Evolutionary conservation across 495 filamentous ascomycete species (phyloP).

Genomic region (Xylaria scruposa): DNA sequence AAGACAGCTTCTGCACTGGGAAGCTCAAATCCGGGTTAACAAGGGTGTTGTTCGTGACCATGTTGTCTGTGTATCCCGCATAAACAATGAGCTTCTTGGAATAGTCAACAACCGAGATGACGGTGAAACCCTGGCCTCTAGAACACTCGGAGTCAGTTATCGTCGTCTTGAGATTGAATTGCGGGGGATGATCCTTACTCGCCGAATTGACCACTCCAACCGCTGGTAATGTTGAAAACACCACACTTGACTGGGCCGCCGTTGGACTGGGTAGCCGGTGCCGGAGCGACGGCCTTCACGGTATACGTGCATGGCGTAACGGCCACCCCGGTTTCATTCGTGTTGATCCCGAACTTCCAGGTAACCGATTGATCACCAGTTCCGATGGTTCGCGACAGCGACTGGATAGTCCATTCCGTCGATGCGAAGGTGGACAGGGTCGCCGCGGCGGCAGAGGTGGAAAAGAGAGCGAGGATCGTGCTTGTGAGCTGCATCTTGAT

Average conservation of each 20-base stretch:
- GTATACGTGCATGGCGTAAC: conserved; percentile 45
- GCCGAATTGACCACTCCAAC: conserved; percentile 21
- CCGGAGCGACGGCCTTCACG: conserved; percentile 41
- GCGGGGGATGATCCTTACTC: not conserved
- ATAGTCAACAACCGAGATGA: conserved; percentile 56
- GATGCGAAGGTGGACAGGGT: conserved; percentile 46
- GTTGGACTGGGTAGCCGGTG: conserved; percentile 48
- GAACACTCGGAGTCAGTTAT: not conserved
- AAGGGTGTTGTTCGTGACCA: conserved; percentile 49
- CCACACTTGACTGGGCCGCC: conserved; percentile 53
- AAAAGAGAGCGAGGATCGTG: conserved; percentile 46
- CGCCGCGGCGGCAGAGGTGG: conserved; percentile 49
- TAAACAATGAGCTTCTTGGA: conserved; percentile 51
- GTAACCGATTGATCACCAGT: conserved; percentile 51
- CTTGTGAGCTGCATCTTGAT: conserved; percentile 57
- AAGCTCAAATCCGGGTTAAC: conserved; percentile 63
- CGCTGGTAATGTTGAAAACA: conserved; percentile 56
- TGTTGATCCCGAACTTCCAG: conserved; percentile 57
- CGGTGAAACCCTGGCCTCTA: conserved; percentile 59
- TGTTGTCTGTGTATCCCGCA: conserved; percentile 51
- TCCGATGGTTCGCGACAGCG: conserved; percentile 58
- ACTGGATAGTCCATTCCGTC: conserved; percentile 56
- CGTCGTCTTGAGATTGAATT: not conserved
- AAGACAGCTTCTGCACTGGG: conserved; percentile 47
- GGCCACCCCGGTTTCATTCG: conserved; percentile 37